Evolutionary conservation across 176 grass and related monocot genomes (phyloP).

Genomic region (Canna indica): DNA sequence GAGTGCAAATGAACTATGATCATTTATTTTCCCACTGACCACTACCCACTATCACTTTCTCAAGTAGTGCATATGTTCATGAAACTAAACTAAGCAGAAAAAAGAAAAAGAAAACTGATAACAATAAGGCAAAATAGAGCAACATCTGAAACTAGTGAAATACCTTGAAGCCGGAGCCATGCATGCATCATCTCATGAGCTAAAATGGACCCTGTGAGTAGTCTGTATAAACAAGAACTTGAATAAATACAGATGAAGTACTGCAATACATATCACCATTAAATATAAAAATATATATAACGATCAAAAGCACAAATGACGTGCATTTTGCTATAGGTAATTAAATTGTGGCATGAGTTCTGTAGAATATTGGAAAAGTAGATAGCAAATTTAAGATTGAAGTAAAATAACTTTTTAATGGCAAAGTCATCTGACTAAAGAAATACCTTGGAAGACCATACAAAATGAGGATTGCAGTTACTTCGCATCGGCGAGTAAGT

Average conservation of each 20-base stretch:
- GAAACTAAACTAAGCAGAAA: background rate
- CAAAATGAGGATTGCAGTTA: slow-evolving; percentile 91
- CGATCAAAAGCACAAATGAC: background rate
- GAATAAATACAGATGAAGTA: background rate
- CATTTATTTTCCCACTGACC: too few relatives aligned
- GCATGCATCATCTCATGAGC: slow-evolving; percentile 99
- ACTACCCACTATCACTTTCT: background rate
- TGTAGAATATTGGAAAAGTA: background rate
- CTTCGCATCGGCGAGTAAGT: slow-evolving; percentile 78
- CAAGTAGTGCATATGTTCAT: background rate
- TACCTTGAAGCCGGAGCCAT: slow-evolving; percentile 90
- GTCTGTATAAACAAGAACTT: slow-evolving; percentile 41
- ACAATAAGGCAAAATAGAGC: background rate
- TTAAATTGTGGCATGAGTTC: background rate
- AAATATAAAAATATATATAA: background rate
- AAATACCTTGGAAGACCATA: slow-evolving; percentile 93
- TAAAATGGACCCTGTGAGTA: slow-evolving; percentile 92
- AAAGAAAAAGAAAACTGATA: background rate
- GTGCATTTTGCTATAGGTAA: background rate
- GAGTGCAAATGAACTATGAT: too few relatives aligned
- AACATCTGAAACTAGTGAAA: slow-evolving; percentile 2
- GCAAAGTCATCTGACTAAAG: slow-evolving; percentile 19
- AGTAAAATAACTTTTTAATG: slow-evolving; percentile 13
- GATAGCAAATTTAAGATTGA: background rate
- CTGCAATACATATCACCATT: background rate